These are phyloP conservation scores for Pseudogymnoascus sp. DNA, from an alignment of 2,329 filamentous ascomycete genomes.

Conservation along the genomic window DNA sequence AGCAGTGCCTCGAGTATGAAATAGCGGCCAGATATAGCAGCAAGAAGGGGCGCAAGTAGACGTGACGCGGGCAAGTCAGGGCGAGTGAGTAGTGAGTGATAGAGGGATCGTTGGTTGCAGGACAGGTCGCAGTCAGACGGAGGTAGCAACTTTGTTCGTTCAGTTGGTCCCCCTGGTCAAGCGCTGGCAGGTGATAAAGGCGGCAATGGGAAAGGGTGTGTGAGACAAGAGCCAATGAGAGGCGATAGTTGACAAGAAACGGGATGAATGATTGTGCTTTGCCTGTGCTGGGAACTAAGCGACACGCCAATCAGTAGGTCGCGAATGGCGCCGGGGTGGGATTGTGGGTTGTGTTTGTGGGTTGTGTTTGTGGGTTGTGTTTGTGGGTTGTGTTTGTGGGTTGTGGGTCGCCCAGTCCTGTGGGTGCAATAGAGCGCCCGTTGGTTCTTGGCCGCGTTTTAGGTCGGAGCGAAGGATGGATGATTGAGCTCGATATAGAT, in stretches of 20 bases:
- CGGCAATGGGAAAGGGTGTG: not conserved
- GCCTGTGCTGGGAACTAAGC: not conserved
- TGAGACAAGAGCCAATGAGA: not conserved
- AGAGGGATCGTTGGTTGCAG: not conserved
- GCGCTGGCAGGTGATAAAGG: not conserved
- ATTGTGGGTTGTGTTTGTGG: not conserved
- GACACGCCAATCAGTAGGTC: slow-evolving; percentile 1
- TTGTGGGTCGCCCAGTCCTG: slow-evolving; percentile 2
- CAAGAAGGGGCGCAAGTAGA: not conserved
- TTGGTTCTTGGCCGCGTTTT: slow-evolving; percentile 5
- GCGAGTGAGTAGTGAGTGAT: not conserved
- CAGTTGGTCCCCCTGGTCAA: slow-evolving; percentile 6
- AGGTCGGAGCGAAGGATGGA: not conserved
- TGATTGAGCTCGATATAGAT: not conserved
- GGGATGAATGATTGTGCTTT: not conserved
- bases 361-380: not conserved
- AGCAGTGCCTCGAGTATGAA: not conserved
- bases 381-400: not conserved
- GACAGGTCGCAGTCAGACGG: not conserved
- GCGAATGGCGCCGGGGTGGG: not conserved
- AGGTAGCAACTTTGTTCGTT: not conserved
- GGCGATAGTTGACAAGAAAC: not conserved
- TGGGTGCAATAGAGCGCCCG: slow-evolving; percentile 3
- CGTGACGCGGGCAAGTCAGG: not conserved
- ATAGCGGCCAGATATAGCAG: not conserved